Evolutionary conservation across 2,329 filamentous ascomycete species (phyloP), one percentile per base, ranked within the genome.

Genomic region (Colletotrichum truncatum): DNA sequence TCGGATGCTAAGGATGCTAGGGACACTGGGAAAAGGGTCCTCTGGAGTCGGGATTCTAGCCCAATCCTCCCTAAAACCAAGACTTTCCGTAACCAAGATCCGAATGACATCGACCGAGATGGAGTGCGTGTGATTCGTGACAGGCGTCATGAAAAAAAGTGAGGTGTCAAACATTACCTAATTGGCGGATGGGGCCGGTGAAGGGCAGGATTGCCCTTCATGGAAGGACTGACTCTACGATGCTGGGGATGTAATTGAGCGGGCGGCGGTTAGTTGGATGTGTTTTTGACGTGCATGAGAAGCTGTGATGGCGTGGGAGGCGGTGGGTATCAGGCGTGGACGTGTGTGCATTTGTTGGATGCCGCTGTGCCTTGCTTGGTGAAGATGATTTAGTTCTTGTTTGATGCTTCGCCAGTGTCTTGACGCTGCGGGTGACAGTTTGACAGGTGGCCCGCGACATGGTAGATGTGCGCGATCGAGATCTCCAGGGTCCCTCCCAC

Each of bases 401-500:
- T 60, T 54, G 56, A 45, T 16, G 12, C 9, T 11, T 48, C 3
- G 45, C 10, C 12, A n/a, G 26, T 28, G 38, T 43, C 30, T 55
- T 28, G 57, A 14, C 49, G 25, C 43, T 30, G 43, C 25, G 9
- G 45, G 30, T 14, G 23, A 25, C 39, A 11, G 45, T 63, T 63
- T 58, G 45, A 52, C 43, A 58, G 45, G 34, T 45, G 26, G 26
- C 6, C 21, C 9, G 25, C 16, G 34, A 43, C 41, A 28, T n/a
- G 59, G 18, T 18, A 28, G 36, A 45, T n/a, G 16, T 18, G 18
- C 43, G 45, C 12, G 45, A 58, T 63, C 53, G 60, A 63, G 60
- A 63, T 63, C 53, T 63, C 59, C 53, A 63, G 60, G 43, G 53
- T 63, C 60, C 60, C 34, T 28, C 36, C 43, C 45, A 25, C 34